Base-by-base conservation (phyloP, 305 asterid species). In the Rubia peregrina region DNA sequence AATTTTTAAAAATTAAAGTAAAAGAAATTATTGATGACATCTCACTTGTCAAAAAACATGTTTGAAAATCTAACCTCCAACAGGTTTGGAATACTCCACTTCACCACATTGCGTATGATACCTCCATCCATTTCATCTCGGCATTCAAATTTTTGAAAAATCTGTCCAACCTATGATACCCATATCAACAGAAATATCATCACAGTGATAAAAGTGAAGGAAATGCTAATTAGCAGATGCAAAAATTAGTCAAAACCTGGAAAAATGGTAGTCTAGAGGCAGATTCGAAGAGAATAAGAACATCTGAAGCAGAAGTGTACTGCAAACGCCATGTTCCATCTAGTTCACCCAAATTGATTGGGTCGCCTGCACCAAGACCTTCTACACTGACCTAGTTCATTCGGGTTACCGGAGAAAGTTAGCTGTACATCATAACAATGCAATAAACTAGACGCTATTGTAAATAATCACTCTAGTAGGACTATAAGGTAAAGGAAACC, bases 311-410 rank as follows among this genome's bases (percentile, higher is more conserved):
- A 14, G 98, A 87, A 7, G 98, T 90, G 72, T 90, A 90, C 81
- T 88, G 95, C 87, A 92, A 79, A 43, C 98, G 98, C 98, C 98
- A 90, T 11, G 96, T 90, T n/a, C 96, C 96, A 24, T 92, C 86
- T 85, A 92, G 82, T 69, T 78, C 62, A 44, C 66, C 80, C 79
- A 90, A 82, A 49, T 88, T 76, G 68, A 90, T 77, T 26, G 86
- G 81, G 70, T 83, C 80, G 67, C 90, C 95, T 14, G 91, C 89
- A 73, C 85, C 86, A 59, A 80, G 80, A 61, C 85, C 77, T 77
- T 92, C 98, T 57, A 92, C 90, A 59, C 68, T 69, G 71, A 89
- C 95, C 92, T 74, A 48, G 26, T 43, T 16, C 77, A 86, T 83
- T 75, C 66, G 53, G 30, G 33, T 65, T 33, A 67, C 53, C 38